phyloP scores from a whole-genome alignment of 768 basidiomycete species.

The Termitomyces sp. region DNA sequence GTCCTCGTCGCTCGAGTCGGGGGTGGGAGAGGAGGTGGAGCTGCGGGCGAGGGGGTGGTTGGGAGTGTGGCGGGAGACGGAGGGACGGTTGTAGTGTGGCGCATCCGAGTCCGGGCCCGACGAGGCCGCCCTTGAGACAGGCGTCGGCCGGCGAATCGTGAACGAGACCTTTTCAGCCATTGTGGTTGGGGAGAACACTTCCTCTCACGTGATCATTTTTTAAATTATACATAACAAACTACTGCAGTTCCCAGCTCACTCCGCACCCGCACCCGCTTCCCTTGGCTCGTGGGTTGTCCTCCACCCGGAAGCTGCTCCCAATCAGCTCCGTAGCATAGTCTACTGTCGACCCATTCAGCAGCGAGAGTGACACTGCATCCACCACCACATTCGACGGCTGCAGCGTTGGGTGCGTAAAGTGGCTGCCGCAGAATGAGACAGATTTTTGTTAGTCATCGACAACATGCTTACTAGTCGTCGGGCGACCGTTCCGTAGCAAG shows the following conservation, averaged over 20 bases:
- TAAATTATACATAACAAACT: slow-evolving; percentile 18
- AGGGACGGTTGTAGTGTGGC: slow-evolving; percentile 48
- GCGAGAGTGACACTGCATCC: slow-evolving; percentile 77
- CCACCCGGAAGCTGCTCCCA: slow-evolving; percentile 81
- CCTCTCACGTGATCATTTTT: slow-evolving; percentile 8
- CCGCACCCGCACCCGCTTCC: slow-evolving; percentile 93
- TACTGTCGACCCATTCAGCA: slow-evolving; percentile 84
- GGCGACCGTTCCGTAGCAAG: slow-evolving; percentile 53
- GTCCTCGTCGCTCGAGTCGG: slow-evolving; percentile 59
- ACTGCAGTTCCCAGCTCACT: slow-evolving; percentile 89
- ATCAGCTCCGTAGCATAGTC: slow-evolving; percentile 95
- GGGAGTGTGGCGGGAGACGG: slow-evolving; percentile 52
- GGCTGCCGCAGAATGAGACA: slow-evolving; percentile 32
- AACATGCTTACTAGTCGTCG: slow-evolving; percentile 81
- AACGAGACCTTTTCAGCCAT: slow-evolving; percentile 61
- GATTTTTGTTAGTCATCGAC: background rate
- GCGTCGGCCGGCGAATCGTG: slow-evolving; percentile 76
- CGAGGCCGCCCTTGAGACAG: slow-evolving; percentile 55
- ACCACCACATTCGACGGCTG: slow-evolving; percentile 74
- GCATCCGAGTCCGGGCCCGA: slow-evolving; percentile 59
- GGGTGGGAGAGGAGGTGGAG: slow-evolving; percentile 39
- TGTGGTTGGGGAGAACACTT: slow-evolving; percentile 6
- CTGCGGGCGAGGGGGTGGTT: slow-evolving; percentile 43
- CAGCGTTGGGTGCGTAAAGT: slow-evolving; percentile 65
- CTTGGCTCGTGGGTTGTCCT: slow-evolving; percentile 86